A percentile compares a stretch with the other conserved stretches of the same genome.
Conservation (phyloP, 176 grass and related monocot genomes). For the Carex myosuroides region DNA sequence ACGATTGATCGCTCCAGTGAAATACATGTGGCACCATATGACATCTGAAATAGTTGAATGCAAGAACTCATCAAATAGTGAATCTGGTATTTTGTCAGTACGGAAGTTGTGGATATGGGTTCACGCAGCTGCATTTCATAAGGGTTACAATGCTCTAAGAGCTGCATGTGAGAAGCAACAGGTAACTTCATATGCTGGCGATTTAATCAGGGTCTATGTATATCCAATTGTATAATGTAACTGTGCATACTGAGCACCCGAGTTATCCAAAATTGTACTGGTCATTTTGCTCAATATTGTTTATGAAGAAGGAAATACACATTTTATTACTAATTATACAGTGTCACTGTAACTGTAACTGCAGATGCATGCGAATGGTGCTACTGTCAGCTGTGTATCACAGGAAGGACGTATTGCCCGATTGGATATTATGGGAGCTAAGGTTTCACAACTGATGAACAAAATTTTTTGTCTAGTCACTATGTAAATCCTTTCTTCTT, state of each 20-base stretch:
- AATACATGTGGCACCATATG: slow-evolving; percentile 61
- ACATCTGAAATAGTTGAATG: slow-evolving; percentile 17
- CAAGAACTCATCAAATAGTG: neutral
- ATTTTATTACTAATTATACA: neutral
- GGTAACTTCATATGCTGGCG: neutral
- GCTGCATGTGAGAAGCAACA: slow-evolving; percentile 52
- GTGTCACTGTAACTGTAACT: too few species aligned
- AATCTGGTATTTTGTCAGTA: slow-evolving; percentile 10
- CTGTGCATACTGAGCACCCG: too few species aligned
- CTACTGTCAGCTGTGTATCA: slow-evolving; percentile 33
- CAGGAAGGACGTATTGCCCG: slow-evolving; percentile 65
- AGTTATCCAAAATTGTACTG: too few species aligned
- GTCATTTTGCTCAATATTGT: neutral
- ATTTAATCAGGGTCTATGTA: neutral
- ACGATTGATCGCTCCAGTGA: slow-evolving; percentile 56
- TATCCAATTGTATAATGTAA: neutral
- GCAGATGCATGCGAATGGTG: neutral
- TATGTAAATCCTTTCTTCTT: slow-evolving; percentile 28
- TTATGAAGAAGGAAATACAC: neutral
- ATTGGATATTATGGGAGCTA: slow-evolving; percentile 69
- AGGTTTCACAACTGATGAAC: slow-evolving; percentile 49
- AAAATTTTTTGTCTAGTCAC: slow-evolving; percentile 43
- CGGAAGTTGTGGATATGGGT: slow-evolving; percentile 89
- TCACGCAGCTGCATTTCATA: slow-evolving; percentile 58
- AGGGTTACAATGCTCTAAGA: slow-evolving; percentile 49